Conservation (phyloP, 192 early-diverging fungal species). For the Podila horticola region DNA sequence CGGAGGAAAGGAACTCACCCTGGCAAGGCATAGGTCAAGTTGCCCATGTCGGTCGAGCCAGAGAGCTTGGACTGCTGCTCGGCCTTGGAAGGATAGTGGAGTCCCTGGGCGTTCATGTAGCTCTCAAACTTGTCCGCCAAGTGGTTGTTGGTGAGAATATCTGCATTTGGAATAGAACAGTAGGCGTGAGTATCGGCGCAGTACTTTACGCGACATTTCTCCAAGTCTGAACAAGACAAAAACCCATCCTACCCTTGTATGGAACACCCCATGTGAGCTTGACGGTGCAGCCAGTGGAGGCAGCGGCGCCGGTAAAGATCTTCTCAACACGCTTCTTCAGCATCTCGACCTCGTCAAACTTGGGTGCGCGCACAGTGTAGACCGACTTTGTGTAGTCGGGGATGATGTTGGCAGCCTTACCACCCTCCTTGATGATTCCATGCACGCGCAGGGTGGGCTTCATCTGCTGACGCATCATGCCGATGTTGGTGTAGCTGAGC, state of each 20-base stretch:
- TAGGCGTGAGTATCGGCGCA: not conserved
- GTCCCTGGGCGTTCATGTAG: constrained; percentile 58
- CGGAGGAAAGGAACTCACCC: constrained; percentile 52
- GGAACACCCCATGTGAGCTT: constrained; percentile 60
- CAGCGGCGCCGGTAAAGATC: constrained; percentile 73
- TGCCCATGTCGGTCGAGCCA: constrained; percentile 81
- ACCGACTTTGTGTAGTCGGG: constrained; percentile 70
- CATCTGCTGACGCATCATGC: constrained; percentile 81
- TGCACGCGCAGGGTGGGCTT: constrained; percentile 74
- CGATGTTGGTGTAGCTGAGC: constrained; percentile 70
- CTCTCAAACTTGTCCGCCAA: constrained; percentile 63
- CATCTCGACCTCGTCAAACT: constrained; percentile 57
- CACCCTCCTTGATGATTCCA: constrained; percentile 84
- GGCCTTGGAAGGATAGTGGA: constrained; percentile 35
- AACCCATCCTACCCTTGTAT: constrained; percentile 61
- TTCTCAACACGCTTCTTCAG: constrained; percentile 64
- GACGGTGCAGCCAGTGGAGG: constrained; percentile 75
- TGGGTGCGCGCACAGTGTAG: constrained; percentile 71
- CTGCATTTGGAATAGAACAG: constrained; percentile 9
- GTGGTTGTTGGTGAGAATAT: constrained; percentile 69
- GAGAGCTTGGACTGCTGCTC: constrained; percentile 46
- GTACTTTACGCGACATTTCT: too few relatives aligned
- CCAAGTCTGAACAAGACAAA: too few relatives aligned
- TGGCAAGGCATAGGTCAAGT: constrained; percentile 74
- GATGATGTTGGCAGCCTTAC: constrained; percentile 69